A percentile compares a stretch with the other conserved stretches of the same genome.
These are phyloP conservation scores for Stramenopiles sp. DNA, from an alignment of 352 stramenopile species.

Conservation along the genomic window DNA sequence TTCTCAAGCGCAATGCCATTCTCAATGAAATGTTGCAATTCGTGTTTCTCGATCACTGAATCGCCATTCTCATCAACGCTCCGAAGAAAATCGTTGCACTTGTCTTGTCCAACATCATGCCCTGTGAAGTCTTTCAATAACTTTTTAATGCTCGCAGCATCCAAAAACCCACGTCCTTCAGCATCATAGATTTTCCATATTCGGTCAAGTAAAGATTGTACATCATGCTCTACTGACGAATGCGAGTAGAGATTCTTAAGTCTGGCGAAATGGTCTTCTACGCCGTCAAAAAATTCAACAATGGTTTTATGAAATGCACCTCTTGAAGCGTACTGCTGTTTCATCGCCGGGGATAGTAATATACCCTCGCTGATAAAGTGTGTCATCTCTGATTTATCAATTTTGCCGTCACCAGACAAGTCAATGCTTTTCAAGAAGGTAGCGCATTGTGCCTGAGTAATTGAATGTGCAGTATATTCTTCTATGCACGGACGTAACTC, in stretches of 20 bases:
- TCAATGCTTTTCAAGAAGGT: slow-evolving; percentile 2
- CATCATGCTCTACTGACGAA: not conserved
- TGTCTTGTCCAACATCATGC: not conserved
- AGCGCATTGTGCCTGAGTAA: not conserved
- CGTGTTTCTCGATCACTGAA: not conserved
- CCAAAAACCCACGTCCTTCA: not conserved
- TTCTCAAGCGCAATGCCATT: not conserved
- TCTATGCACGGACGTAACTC: not conserved
- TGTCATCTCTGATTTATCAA: not conserved
- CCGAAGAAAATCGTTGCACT: not conserved
- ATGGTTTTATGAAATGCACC: slow-evolving; percentile 9
- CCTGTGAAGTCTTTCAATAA: not conserved
- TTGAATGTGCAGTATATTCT: not conserved
- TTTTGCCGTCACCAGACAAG: not conserved
- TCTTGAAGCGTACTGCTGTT: not conserved
- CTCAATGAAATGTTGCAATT: not conserved
- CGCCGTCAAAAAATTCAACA: not conserved
- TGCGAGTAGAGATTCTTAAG: not conserved
- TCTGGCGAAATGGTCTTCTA: not conserved
- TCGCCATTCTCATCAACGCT: slow-evolving; percentile 7
- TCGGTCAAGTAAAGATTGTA: not conserved
- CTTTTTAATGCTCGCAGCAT: not conserved
- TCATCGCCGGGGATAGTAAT: not conserved
- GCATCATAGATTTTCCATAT: slow-evolving; percentile 1
- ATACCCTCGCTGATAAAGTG: not conserved